Evolutionary conservation across 768 basidiomycete genomes (phyloP), one percentile per base, ranked within the genome.

Genomic region (Leucocoprinus leucothites): DNA sequence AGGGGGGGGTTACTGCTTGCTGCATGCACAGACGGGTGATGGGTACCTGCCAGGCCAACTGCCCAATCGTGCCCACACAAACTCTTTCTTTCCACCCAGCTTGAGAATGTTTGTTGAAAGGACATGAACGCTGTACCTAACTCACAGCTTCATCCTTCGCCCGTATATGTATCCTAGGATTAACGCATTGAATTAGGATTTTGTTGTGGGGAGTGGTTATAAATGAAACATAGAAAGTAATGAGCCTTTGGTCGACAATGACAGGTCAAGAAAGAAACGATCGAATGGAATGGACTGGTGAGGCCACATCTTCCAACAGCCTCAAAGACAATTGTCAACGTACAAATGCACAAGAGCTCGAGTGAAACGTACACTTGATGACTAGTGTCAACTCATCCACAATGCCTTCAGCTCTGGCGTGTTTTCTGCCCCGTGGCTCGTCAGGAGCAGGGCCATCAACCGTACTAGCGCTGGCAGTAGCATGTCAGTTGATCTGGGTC

Each of bases 381-480:
- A 34, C n/a, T 14, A n/a, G 13, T 51, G 24, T 28, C 2, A 11
- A 11, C 13, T 9, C 24, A 36, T 47, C 61, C 60, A 91, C 62
- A 69, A 90, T 90, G 69, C 94, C 92, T 69, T 93, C 91, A 28
- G 92, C 92, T 61, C 90, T 77, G 45, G 91, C 88, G 45, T 92
- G 76, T 70, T 94, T 94, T 75, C 85, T 90, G 46, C 91, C 90
- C 60, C 88, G 80, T 48, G 80, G 73, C 63, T 89, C 88, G 48
- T 87, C 86, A n/a, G 28, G 61, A n/a, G 24, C 25, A 41, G 35
- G 41, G 28, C 36, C 14, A 11, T n/a, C n/a, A n/a, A n/a, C n/a
- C n/a, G 42, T 14, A 53, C 11, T 49, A 31, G 11, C 31, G 6
- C 25, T 14, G 48, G 9, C 38, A 4, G 14, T 38, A 11, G 38